Evolutionary conservation across 208 protist genomes (phyloP).

Genomic region (Perkinsela sp.): DNA sequence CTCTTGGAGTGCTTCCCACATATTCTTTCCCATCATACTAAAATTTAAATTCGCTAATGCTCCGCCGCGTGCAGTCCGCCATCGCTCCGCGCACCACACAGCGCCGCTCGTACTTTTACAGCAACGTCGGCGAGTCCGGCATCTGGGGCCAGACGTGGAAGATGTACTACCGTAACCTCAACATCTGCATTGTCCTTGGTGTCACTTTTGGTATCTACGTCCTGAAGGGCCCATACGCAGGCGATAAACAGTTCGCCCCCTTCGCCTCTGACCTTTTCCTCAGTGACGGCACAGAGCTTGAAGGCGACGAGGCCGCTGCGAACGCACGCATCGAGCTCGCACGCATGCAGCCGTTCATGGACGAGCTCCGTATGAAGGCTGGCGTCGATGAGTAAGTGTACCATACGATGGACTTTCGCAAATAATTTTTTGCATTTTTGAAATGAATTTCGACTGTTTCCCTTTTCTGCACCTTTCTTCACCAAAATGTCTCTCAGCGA

Average conservation of each 20-base stretch:
- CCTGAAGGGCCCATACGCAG: neutral
- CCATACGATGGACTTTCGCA: no score
- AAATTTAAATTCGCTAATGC: neutral
- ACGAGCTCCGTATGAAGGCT: constrained; percentile 36
- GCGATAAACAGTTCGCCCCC: constrained; percentile 21
- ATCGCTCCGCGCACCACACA: neutral
- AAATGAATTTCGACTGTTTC: neutral
- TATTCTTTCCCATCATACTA: no score
- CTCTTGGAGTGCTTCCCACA: no score
- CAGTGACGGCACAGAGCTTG: constrained; percentile 37
- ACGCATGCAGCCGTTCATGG: constrained; percentile 63
- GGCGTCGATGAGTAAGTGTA: constrained; percentile 8
- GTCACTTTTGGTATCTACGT: neutral
- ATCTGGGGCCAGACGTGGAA: neutral
- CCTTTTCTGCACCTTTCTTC: constrained; percentile 4
- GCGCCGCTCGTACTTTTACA: neutral
- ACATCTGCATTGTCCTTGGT: neutral
- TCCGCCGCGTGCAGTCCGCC: neutral
- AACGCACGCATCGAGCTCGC: constrained; percentile 53
- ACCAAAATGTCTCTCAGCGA: constrained; percentile 17
- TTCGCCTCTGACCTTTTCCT: constrained; percentile 41
- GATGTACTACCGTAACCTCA: neutral
- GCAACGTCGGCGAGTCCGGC: neutral
- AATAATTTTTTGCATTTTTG: constrained; percentile 6
- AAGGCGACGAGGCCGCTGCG: constrained; percentile 43